These are phyloP conservation scores for Cyberlindnera japonica DNA, from an alignment of 805 yeast genomes.

Conservation along the genomic window DNA sequence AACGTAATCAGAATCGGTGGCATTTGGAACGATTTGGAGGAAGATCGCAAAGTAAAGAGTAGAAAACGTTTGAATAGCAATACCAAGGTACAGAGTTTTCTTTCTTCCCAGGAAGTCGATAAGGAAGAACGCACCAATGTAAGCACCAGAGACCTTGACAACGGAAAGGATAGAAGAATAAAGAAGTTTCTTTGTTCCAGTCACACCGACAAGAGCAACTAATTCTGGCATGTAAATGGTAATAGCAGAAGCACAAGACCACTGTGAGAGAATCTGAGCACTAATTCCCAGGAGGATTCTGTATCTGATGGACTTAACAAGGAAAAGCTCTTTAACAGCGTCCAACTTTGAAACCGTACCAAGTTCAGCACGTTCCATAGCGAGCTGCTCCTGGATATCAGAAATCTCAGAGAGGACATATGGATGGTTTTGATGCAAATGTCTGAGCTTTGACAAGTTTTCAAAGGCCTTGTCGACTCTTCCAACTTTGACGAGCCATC, in stretches of 20 bases:
- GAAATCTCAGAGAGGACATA: conserved; percentile 46
- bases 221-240: conserved; percentile 55
- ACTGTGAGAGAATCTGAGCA: conserved; percentile 49
- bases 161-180: conserved; percentile 53
- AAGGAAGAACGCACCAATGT: conserved; percentile 47
- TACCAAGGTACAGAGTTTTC: conserved; percentile 44
- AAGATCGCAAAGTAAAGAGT: conserved; percentile 45
- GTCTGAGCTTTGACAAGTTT: conserved; percentile 40
- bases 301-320: conserved; percentile 39
- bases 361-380: conserved; percentile 26
- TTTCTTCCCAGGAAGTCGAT: conserved; percentile 54
- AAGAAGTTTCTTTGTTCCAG: conserved; percentile 37
- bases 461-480: conserved; percentile 9
- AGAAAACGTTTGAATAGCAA: conserved; percentile 39
- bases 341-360: conserved; percentile 24
- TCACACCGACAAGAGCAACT: conserved; percentile 44
- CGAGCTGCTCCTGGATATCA: conserved; percentile 46
- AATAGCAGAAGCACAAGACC: conserved; percentile 55
- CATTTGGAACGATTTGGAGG: conserved; percentile 42
- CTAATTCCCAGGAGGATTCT: conserved; percentile 41
- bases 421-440: conserved; percentile 44
- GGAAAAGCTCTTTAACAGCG: conserved; percentile 33
- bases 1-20: conserved; percentile 30
- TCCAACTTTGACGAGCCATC: conserved; percentile 12
- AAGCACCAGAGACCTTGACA: conserved; percentile 47